Evolutionary conservation across 768 basidiomycete species (phyloP).

Genomic region (Suillus hirtellus): DNA sequence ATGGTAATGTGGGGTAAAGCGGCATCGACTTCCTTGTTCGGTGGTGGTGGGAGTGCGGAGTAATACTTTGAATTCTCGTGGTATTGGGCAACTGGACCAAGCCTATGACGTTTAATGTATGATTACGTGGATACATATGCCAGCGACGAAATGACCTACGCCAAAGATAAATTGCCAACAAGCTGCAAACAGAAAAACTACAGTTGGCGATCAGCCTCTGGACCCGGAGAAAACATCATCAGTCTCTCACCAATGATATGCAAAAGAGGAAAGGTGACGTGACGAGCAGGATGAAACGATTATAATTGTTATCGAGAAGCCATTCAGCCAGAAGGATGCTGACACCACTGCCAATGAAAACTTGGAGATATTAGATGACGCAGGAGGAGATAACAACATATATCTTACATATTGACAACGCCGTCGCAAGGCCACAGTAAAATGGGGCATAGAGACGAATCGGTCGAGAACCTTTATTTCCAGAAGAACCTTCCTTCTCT

Average conservation of each 20-base stretch:
- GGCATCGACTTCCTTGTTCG: slow-evolving; percentile 61
- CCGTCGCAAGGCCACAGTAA: slow-evolving; percentile 68
- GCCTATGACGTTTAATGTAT: slow-evolving; percentile 33
- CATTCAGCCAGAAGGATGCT: slow-evolving; percentile 64
- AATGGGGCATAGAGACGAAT: slow-evolving; percentile 70
- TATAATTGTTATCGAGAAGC: slow-evolving; percentile 58
- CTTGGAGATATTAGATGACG: slow-evolving; percentile 36
- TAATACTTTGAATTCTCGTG: slow-evolving; percentile 85
- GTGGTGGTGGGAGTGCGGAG: slow-evolving; percentile 62
- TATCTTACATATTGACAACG: slow-evolving; percentile 59
- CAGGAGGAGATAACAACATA: neutral
- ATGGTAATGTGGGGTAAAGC: slow-evolving; percentile 74
- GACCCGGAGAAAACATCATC: neutral
- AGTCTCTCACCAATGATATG: slow-evolving; percentile 61
- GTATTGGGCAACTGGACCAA: slow-evolving; percentile 85
- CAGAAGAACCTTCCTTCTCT: slow-evolving; percentile 52
- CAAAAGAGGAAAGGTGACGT: slow-evolving; percentile 75
- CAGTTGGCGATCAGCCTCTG: slow-evolving; percentile 12
- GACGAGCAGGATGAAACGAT: slow-evolving; percentile 64
- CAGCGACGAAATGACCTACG: slow-evolving; percentile 41
- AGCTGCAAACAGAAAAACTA: slow-evolving; percentile 79
- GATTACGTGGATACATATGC: neutral
- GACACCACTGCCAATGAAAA: slow-evolving; percentile 67
- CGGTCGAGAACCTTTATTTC: slow-evolving; percentile 37
- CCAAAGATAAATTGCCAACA: slow-evolving; percentile 58